Conservation (phyloP, 805 yeast species). For the Lachancea dasiensis region DNA sequence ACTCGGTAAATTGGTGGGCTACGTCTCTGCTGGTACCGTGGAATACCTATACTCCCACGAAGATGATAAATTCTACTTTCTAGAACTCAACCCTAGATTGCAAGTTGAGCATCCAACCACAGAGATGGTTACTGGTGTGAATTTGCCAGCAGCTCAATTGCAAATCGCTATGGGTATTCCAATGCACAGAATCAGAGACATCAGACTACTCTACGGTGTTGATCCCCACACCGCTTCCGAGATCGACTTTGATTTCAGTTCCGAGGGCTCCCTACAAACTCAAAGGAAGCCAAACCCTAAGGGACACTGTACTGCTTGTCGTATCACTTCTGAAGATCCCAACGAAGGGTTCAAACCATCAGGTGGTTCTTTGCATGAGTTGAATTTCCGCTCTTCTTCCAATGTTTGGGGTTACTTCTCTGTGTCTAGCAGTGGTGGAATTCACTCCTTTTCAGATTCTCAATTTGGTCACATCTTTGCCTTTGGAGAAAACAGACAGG, state of each 20-base stretch:
- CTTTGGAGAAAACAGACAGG: conserved; percentile 97
- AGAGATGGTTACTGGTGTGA: conserved; percentile 98
- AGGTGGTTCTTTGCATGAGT: conserved; percentile 92
- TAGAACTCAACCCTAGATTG: conserved; percentile 95
- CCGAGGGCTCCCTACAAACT: conserved; percentile 60
- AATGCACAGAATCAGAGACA: conserved; percentile 88
- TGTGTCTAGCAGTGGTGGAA: conserved; percentile 92
- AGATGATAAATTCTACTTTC: conserved; percentile 91
- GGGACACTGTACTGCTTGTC: conserved; percentile 98
- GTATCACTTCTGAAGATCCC: conserved; percentile 98
- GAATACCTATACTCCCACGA: conserved; percentile 93
- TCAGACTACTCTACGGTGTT: conserved; percentile 87
- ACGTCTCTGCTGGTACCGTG: conserved; percentile 98
- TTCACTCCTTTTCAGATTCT: conserved; percentile 96
- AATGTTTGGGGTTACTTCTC: conserved; percentile 99
- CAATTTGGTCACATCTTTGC: conserved; percentile 99
- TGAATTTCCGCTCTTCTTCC: conserved; percentile 93
- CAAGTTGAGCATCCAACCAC: conserved; percentile 99
- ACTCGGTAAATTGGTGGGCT: conserved; percentile 93
- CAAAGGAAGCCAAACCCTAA: conserved; percentile 94
- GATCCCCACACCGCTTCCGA: conserved; percentile 90
- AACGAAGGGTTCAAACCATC: conserved; percentile 99
- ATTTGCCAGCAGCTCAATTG: conserved; percentile 95
- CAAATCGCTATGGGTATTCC: conserved; percentile 99
- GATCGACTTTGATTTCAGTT: conserved; percentile 83